phyloP scores from a whole-genome alignment of 768 basidiomycete species.

The Leccinum olivaceopallidum region DNA sequence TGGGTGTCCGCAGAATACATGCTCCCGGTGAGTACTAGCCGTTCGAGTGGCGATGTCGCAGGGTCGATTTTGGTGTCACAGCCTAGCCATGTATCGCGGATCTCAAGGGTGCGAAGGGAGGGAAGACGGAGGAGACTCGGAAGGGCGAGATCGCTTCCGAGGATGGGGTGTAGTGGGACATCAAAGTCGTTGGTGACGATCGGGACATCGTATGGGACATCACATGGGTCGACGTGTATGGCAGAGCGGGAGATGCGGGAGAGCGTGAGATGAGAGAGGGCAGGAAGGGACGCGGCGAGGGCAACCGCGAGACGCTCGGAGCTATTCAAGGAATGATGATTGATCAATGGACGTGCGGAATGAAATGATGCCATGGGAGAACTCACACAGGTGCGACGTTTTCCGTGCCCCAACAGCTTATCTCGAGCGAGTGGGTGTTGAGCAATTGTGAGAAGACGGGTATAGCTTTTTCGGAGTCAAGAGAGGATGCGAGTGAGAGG shows the following conservation, averaged over 20 bases:
- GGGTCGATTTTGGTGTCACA: conserved; percentile 28
- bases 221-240: conserved; percentile 58
- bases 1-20: conserved; percentile 25
- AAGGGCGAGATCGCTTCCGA: conserved; percentile 59
- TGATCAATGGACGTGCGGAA: conserved; percentile 4
- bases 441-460: conserved; percentile 26
- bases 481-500: conserved; percentile 29
- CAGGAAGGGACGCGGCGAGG: conserved; percentile 59
- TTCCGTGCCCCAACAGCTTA: conserved; percentile 33
- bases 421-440: conserved; percentile 19
- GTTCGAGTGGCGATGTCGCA: conserved; percentile 13
- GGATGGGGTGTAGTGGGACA: conserved; percentile 53
- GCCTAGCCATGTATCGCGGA: conserved; percentile 73
- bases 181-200: conserved; percentile 61
- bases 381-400: conserved; percentile 40
- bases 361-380: neutral
- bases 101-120: conserved; percentile 57
- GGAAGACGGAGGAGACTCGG: conserved; percentile 67
- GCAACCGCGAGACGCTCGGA: conserved; percentile 67
- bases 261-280: conserved; percentile 56
- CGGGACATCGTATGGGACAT: conserved; percentile 46
- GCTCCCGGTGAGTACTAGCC: conserved; percentile 31
- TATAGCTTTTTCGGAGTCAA: conserved; percentile 19
- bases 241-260: conserved; percentile 66
- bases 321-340: conserved; percentile 5